These are phyloP conservation scores for Fusarium sacchari DNA, from an alignment of 2,329 filamentous ascomycete species.

Conservation along the genomic window DNA sequence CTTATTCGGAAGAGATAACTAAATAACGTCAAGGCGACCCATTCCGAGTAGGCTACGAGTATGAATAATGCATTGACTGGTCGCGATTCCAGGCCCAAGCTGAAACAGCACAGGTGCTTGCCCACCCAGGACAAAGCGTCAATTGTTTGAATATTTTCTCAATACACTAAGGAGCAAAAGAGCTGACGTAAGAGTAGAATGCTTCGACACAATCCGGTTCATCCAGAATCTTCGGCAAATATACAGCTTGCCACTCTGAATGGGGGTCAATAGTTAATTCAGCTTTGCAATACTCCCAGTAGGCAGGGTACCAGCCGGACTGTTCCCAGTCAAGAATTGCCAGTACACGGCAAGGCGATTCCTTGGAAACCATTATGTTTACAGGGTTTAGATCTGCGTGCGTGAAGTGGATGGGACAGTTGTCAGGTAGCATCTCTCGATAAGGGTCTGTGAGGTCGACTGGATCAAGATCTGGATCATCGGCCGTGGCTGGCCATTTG, in stretches of 20 bases:
- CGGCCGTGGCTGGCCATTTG: neutral
- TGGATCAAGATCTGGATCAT: neutral
- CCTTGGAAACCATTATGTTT: constrained; percentile 22
- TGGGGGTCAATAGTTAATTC: neutral
- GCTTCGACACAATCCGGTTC: neutral
- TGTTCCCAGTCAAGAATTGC: neutral
- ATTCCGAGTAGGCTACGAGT: neutral
- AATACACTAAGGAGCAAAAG: neutral
- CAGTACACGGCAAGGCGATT: neutral
- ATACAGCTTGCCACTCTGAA: neutral
- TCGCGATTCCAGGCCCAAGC: neutral
- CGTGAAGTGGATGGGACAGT: constrained; percentile 9
- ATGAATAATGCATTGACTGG: neutral
- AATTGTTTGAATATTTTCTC: neutral
- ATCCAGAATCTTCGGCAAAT: neutral
- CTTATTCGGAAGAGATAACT: too few relatives aligned
- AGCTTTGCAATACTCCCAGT: neutral
- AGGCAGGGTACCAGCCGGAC: neutral
- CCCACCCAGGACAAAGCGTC: neutral
- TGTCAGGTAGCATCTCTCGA: neutral
- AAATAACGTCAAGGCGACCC: too few relatives aligned
- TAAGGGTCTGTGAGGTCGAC: constrained; percentile 4
- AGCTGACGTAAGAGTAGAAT: neutral
- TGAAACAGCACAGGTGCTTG: neutral
- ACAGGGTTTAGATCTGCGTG: constrained; percentile 27